These are phyloP conservation scores for Metschnikowia cerradonensis DNA, from an alignment of 805 yeast genomes.

Conservation along the genomic window DNA sequence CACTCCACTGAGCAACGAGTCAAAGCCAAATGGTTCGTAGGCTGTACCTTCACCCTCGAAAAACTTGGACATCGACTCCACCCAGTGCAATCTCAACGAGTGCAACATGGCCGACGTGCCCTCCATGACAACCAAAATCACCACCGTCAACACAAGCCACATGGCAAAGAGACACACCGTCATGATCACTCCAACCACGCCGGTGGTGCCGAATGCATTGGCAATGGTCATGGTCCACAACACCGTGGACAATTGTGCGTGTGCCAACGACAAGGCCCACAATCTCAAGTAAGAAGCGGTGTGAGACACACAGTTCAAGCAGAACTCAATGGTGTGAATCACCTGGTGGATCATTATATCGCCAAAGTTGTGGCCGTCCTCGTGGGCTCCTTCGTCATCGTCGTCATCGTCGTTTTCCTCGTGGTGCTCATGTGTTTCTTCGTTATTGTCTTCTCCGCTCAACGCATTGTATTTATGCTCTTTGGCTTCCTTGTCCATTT, in stretches of 20 bases:
- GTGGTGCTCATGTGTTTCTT: slow-evolving; percentile 21
- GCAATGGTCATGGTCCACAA: slow-evolving; percentile 94
- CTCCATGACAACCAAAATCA: slow-evolving; percentile 92
- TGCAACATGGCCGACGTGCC: slow-evolving; percentile 99
- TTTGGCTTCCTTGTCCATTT: slow-evolving; percentile 50
- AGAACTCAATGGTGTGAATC: slow-evolving; percentile 95
- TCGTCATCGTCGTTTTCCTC: slow-evolving; percentile 37
- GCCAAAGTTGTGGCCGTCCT: slow-evolving; percentile 70
- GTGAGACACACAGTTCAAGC: slow-evolving; percentile 96
- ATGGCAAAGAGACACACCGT: slow-evolving; percentile 81
- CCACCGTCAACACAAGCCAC: slow-evolving; percentile 92
- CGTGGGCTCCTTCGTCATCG: slow-evolving; percentile 51
- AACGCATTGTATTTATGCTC: slow-evolving; percentile 48
- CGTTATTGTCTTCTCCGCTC: slow-evolving; percentile 24
- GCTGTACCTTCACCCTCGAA: slow-evolving; percentile 95
- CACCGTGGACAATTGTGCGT: slow-evolving; percentile 92
- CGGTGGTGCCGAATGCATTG: slow-evolving; percentile 66
- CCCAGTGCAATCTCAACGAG: slow-evolving; percentile 98
- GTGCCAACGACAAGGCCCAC: slow-evolving; percentile 97
- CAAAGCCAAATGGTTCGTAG: slow-evolving; percentile 82
- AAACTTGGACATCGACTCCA: slow-evolving; percentile 97
- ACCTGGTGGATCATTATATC: slow-evolving; percentile 96
- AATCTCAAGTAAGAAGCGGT: slow-evolving; percentile 94
- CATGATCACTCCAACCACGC: slow-evolving; percentile 63
- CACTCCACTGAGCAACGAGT: slow-evolving; percentile 15